Evolutionary conservation across 2,329 filamentous ascomycete genomes (phyloP), one percentile per base, ranked within the genome.

Genomic region (Aspergillus glaucus): DNA sequence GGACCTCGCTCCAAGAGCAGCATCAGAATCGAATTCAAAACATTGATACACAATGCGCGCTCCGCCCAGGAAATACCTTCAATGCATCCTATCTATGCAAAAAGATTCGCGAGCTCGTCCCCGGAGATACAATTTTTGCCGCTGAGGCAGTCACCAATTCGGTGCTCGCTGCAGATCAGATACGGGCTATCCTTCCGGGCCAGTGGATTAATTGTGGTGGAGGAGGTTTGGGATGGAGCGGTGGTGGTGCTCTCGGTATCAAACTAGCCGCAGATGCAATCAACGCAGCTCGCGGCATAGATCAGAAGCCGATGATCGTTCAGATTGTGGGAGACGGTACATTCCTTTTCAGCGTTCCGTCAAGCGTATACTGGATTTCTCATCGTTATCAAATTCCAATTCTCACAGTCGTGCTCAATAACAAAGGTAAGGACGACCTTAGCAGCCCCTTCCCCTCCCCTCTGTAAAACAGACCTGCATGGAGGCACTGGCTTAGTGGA

Each of bases 91-190:
- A 78, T 60, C 73, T 78, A 26, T 75, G 74, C 41, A 72, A 67
- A 43, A 72, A 74, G 54, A 65, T 86, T 32, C 77, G 80, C 44
- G 73, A 76, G 24, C 62, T 73, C 3, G 77, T 79, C 22, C 84
- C 83, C 0, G 55, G 70, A 44, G 79, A 85, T 53, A 87, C 86
- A 0, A 84, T 88, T 49, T 91, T 79, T 67, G 84, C 81, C 4
- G 72, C 91, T 30, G 87, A 92, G 66, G 86, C 87, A 0, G 87
- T 91, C 1, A 91, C 87, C 0, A 83, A 86, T 55, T 82, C 84
- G 0, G 68, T 58, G 17, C 40, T 46, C 17, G 32, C 62, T 14
- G 57, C 56, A 6, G 56, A 63, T 40, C 59, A 63, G 32, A 45
- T 63, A 2, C 4, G 22, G 6, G 8, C 22, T 9, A 26, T 3